Conservation (phyloP, 2,329 filamentous ascomycete species). For the Neonectria magnoliae region DNA sequence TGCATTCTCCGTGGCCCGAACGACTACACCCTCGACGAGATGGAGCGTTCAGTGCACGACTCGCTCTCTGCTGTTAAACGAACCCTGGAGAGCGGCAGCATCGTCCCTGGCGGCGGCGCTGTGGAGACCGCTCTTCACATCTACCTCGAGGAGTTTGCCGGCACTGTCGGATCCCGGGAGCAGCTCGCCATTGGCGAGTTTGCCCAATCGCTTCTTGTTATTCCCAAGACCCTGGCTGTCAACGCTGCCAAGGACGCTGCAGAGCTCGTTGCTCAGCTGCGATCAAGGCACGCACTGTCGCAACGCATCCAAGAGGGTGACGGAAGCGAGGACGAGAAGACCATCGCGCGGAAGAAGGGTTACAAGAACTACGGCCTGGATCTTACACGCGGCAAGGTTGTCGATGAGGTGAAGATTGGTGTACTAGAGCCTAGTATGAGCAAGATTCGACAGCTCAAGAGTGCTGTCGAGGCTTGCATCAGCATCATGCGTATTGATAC, state of each 20-base stretch:
- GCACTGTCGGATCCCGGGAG: slow-evolving; percentile 95
- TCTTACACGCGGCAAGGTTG: slow-evolving; percentile 86
- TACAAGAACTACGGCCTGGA: slow-evolving; percentile 99
- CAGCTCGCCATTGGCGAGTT: slow-evolving; percentile 98
- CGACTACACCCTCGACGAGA: slow-evolving; percentile 97
- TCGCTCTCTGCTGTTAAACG: slow-evolving; percentile 97
- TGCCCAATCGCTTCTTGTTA: slow-evolving; percentile 90
- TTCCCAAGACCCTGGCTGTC: slow-evolving; percentile 95
- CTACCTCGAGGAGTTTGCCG: slow-evolving; percentile 98
- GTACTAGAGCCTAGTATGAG: slow-evolving; percentile 97
- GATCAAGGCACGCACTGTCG: slow-evolving; percentile 91
- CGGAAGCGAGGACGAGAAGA: slow-evolving; percentile 86
- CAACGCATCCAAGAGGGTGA: slow-evolving; percentile 92
- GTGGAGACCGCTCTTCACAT: slow-evolving; percentile 99
- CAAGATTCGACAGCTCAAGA: slow-evolving; percentile 98
- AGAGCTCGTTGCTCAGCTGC: slow-evolving; percentile 94
- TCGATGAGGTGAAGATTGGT: slow-evolving; percentile 93
- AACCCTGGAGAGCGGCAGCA: slow-evolving; percentile 94
- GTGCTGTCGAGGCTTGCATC: slow-evolving; percentile 97
- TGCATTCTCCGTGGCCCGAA: slow-evolving; percentile 96
- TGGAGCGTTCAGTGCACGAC: slow-evolving; percentile 98
- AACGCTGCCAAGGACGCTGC: slow-evolving; percentile 97
- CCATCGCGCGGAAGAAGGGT: slow-evolving; percentile 89
- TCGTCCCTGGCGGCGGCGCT: slow-evolving; percentile 94
- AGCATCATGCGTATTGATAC: slow-evolving; percentile 99